A percentile compares a stretch with the other conserved stretches of the same genome.
These are phyloP conservation scores for Atkinsonella hypoxylon DNA, from an alignment of 2,329 filamentous ascomycete genomes.

Conservation along the genomic window DNA sequence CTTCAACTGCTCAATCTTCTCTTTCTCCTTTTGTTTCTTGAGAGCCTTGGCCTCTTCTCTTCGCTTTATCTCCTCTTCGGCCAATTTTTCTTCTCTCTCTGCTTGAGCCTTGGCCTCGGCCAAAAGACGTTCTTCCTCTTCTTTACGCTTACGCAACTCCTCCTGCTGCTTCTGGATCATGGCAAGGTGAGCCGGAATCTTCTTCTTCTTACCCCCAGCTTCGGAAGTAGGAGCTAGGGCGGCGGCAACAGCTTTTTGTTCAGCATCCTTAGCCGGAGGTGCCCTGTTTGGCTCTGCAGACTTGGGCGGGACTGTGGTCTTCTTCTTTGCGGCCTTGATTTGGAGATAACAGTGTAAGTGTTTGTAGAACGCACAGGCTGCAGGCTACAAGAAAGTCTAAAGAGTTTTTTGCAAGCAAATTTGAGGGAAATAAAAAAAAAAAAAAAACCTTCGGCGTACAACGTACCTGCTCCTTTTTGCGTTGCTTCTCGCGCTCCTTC, in stretches of 20 bases:
- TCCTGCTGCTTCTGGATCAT: slow-evolving; percentile 76
- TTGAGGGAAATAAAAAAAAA: not conserved
- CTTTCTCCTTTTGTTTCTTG: slow-evolving; percentile 80
- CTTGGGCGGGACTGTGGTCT: slow-evolving; percentile 32
- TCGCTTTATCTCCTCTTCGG: slow-evolving; percentile 55
- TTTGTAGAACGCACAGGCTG: not conserved
- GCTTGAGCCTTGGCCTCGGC: slow-evolving; percentile 54
- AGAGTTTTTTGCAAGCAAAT: not conserved
- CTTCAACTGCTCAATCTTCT: slow-evolving; percentile 77
- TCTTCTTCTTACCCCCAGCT: slow-evolving; percentile 70
- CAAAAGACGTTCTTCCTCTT: slow-evolving; percentile 48
- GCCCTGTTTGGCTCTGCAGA: slow-evolving; percentile 18
- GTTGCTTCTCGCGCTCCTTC: slow-evolving; percentile 96
- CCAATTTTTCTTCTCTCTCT: slow-evolving; percentile 52
- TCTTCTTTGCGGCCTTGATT: slow-evolving; percentile 67
- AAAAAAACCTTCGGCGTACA: not conserved
- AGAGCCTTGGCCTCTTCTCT: slow-evolving; percentile 61
- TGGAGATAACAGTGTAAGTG: not conserved
- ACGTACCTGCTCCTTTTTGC: slow-evolving; percentile 89
- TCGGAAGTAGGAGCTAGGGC: slow-evolving; percentile 27
- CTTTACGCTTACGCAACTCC: slow-evolving; percentile 52
- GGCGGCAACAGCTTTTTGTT: slow-evolving; percentile 31
- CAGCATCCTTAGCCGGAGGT: slow-evolving; percentile 30
- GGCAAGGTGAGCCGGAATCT: slow-evolving; percentile 63
- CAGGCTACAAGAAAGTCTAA: not conserved